Conservation (phyloP, 2,329 filamentous ascomycete species). For the Neonectria hederae region DNA sequence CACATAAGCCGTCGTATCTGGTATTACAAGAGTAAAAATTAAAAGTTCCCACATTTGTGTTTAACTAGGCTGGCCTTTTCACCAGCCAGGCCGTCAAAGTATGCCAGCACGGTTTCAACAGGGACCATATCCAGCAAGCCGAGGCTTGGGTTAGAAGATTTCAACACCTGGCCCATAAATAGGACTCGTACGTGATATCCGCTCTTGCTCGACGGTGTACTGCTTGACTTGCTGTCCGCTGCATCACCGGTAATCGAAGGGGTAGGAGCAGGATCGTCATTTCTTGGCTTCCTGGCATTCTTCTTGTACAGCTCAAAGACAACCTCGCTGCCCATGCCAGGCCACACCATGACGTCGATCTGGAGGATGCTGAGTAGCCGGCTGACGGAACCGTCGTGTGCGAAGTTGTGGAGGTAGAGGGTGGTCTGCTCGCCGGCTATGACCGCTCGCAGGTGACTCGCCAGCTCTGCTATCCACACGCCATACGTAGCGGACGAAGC, state of each 20-base stretch:
- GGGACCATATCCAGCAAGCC: conserved; percentile 77
- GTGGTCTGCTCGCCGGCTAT: conserved; percentile 52
- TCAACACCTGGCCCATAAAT: conserved; percentile 73
- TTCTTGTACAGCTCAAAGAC: conserved; percentile 76
- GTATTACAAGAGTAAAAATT: background rate
- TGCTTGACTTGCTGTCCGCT: background rate
- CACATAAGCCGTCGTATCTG: background rate
- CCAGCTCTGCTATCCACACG: conserved; percentile 79
- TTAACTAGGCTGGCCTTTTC: conserved; percentile 55
- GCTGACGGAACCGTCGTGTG: conserved; percentile 79
- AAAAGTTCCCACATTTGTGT: conserved; percentile 38
- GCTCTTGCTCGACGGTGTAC: conserved; percentile 16
- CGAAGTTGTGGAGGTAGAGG: conserved; percentile 78
- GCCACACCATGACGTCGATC: conserved; percentile 79
- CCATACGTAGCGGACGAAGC: conserved; percentile 72
- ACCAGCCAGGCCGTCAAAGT: conserved; percentile 78
- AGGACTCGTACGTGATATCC: conserved; percentile 71
- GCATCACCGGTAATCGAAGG: background rate
- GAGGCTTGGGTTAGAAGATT: conserved; percentile 74
- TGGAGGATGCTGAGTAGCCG: conserved; percentile 74
- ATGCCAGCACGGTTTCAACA: conserved; percentile 69
- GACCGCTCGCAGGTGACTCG: conserved; percentile 68
- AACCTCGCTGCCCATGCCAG: conserved; percentile 81
- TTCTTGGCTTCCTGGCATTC: conserved; percentile 9
- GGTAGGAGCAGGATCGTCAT: background rate